Percentiles rank a stretch among this genome's conserved stretches.
Evolutionary conservation across 768 basidiomycete genomes (phyloP).

Genomic region (Phylloporus arenicola): DNA sequence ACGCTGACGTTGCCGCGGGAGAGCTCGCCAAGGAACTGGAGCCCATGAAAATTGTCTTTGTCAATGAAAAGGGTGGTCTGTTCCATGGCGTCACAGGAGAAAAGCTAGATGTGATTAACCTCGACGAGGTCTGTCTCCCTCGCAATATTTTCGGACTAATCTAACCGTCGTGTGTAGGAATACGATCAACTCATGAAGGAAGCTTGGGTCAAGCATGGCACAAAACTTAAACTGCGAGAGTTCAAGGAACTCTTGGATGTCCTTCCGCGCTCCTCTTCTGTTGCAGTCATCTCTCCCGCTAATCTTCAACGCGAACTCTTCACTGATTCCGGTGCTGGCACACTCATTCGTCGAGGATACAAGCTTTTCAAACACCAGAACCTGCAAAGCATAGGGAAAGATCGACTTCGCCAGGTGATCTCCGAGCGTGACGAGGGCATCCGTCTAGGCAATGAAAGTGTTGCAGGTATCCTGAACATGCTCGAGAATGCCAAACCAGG

Average conservation of each 20-base stretch:
- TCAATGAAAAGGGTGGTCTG: conserved; percentile 97
- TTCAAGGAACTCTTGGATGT: conserved; percentile 99
- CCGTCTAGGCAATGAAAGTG: conserved; percentile 72
- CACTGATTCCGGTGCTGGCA: conserved; percentile 96
- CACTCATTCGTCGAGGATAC: conserved; percentile 96
- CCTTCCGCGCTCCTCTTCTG: conserved; percentile 95
- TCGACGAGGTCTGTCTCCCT: conserved; percentile 70
- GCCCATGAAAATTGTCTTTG: conserved; percentile 96
- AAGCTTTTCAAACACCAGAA: conserved; percentile 88
- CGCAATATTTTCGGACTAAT: neutral
- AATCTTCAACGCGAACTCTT: conserved; percentile 97
- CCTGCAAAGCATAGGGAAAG: conserved; percentile 82
- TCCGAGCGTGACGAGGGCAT: conserved; percentile 96
- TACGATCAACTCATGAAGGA: conserved; percentile 96
- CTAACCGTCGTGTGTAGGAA: conserved; percentile 48
- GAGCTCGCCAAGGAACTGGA: conserved; percentile 95
- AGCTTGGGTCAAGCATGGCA: conserved; percentile 98
- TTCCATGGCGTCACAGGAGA: conserved; percentile 97
- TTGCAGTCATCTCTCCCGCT: conserved; percentile 93
- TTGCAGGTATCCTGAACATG: conserved; percentile 68
- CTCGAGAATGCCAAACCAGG: conserved; percentile 66
- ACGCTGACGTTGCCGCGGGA: too few relatives aligned
- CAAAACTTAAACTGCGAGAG: conserved; percentile 97
- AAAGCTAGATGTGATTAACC: conserved; percentile 93
- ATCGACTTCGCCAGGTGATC: conserved; percentile 90